Conservation (phyloP, 1,284 basidiomycete genomes). For the Trichosporon asahii region DNA sequence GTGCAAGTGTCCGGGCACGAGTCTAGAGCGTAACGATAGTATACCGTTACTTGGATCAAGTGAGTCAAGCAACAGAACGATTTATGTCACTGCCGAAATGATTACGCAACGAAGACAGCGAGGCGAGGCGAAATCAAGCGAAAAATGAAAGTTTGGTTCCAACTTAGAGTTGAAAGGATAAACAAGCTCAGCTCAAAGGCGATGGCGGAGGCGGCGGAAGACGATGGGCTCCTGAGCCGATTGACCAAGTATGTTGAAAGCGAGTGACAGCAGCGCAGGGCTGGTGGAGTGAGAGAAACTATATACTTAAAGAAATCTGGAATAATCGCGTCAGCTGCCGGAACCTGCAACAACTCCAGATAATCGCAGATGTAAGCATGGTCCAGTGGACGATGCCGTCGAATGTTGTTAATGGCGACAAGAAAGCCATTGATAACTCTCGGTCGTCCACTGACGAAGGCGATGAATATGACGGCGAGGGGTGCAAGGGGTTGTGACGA, state of each 20-base stretch:
- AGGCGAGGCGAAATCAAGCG: background rate
- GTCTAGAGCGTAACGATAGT: background rate
- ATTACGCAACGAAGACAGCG: constrained; percentile 7
- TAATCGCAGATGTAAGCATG: background rate
- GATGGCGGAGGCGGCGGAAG: constrained; percentile 3
- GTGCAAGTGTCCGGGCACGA: background rate
- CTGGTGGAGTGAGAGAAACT: constrained; percentile 1
- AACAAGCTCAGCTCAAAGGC: constrained; percentile 2
- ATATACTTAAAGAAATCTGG: constrained; percentile 7
- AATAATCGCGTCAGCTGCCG: constrained; percentile 1
- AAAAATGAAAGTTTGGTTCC: constrained; percentile 3
- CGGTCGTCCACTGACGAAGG: background rate
- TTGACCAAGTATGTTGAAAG: background rate
- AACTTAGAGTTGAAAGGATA: constrained; percentile 2
- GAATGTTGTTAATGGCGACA: background rate
- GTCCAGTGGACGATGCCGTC: background rate
- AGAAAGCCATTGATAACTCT: background rate
- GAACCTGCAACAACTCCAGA: background rate
- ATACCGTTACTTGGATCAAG: constrained; percentile 7
- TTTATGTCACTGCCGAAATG: constrained; percentile 9
- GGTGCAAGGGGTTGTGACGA: background rate
- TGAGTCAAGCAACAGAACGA: background rate
- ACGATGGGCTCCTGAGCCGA: background rate
- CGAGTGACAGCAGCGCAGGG: constrained; percentile 3
- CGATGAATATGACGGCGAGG: constrained; percentile 4